Conservation (phyloP, 2,329 filamentous ascomycete species). For the Exophiala sideris region DNA sequence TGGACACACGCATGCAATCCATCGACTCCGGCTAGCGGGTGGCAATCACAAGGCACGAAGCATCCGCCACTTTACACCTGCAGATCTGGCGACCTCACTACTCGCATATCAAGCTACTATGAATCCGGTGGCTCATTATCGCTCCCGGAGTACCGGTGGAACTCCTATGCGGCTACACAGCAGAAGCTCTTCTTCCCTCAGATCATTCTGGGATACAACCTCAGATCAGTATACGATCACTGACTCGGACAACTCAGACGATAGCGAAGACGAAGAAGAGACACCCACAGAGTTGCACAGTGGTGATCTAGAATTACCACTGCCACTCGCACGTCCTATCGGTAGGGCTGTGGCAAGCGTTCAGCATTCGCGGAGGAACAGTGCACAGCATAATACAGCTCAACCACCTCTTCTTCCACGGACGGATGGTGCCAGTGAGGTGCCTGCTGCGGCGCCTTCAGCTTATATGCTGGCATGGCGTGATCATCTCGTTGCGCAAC, state of each 20-base stretch:
- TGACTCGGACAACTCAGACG: constrained; percentile 44
- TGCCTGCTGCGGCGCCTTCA: constrained; percentile 40
- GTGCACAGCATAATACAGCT: constrained; percentile 12
- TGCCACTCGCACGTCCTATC: background rate
- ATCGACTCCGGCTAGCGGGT: constrained; percentile 68
- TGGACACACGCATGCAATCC: constrained; percentile 71
- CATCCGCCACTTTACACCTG: constrained; percentile 65
- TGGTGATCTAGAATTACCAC: constrained; percentile 6
- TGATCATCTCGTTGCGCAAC: constrained; percentile 69
- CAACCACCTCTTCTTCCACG: constrained; percentile 38
- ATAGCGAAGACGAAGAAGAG: constrained; percentile 38
- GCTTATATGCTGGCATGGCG: constrained; percentile 67
- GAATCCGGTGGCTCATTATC: constrained; percentile 58
- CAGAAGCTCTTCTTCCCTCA: constrained; percentile 63
- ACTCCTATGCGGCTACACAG: constrained; percentile 57
- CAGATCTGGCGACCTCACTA: constrained; percentile 66
- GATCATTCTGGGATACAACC: constrained; percentile 63
- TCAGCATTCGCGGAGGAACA: constrained; percentile 21
- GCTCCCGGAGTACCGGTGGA: constrained; percentile 62
- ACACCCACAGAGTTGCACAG: constrained; percentile 9
- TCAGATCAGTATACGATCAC: constrained; percentile 36
- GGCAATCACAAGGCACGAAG: constrained; percentile 69
- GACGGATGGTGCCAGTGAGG: background rate
- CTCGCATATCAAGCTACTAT: constrained; percentile 63
- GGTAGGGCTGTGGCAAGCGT: constrained; percentile 6